Conservation (phyloP, 1,284 basidiomycete genomes). For the Sporisorium sorghi region DNA sequence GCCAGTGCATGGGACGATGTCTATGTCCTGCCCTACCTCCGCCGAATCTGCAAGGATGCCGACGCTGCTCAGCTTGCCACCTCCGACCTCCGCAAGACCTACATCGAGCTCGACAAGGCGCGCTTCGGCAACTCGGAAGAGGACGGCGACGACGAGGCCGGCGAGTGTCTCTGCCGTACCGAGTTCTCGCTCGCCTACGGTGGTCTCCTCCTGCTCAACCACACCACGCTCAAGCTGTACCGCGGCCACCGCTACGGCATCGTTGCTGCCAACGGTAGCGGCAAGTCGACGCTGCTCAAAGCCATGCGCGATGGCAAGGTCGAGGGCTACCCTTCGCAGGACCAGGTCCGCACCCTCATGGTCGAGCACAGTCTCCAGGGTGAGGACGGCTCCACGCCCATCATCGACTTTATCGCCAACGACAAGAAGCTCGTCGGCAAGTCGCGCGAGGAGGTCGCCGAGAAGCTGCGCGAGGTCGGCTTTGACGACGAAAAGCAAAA, state of each 20-base stretch:
- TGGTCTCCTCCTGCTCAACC: conserved; percentile 91
- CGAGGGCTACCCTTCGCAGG: conserved; percentile 92
- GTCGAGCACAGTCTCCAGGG: conserved; percentile 95
- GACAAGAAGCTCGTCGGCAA: conserved; percentile 73
- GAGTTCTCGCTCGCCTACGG: conserved; percentile 97
- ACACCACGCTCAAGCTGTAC: conserved; percentile 89
- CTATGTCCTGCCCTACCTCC: conserved; percentile 70
- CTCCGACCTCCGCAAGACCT: conserved; percentile 60
- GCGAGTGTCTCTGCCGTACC: conserved; percentile 84
- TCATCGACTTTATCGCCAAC: conserved; percentile 88
- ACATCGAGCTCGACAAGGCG: conserved; percentile 62
- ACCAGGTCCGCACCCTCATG: conserved; percentile 88
- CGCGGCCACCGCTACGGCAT: conserved; percentile 91
- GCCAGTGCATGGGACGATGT: conserved; percentile 66
- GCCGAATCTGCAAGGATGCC: conserved; percentile 65
- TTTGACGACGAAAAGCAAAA: conserved; percentile 88
- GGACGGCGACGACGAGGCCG: conserved; percentile 77
- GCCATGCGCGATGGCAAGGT: conserved; percentile 92
- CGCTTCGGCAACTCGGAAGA: conserved; percentile 70
- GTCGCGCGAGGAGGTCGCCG: conserved; percentile 58
- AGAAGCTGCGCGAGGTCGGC: conserved; percentile 72
- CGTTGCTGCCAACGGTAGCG: conserved; percentile 92
- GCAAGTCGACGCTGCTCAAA: conserved; percentile 96
- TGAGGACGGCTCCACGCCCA: conserved; percentile 82
- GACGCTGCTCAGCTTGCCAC: conserved; percentile 60